Base-by-base conservation (phyloP, 257 asterid species). In the Solanum stenotomum region DNA sequence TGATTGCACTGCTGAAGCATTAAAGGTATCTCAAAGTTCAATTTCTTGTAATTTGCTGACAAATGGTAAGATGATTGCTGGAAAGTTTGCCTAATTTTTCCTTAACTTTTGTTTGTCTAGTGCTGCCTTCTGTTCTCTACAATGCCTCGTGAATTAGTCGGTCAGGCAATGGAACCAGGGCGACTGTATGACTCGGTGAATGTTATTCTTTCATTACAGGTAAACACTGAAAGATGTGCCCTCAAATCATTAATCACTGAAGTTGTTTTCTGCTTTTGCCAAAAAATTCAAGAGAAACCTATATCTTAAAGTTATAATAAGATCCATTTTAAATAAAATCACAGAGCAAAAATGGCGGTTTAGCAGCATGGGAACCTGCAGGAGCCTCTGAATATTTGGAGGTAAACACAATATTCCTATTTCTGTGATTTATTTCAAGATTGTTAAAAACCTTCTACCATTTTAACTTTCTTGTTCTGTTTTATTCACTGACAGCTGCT, bases 321-420 rank as follows among this genome's bases (percentile, higher is more conserved):
- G 74, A 15, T 84, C 52, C 72, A 61, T 27, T 49, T 70, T 13
- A 46, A 27, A 37, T 59, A 40, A 38, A 68, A 89, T 85, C 63
- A 35, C 96, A 96, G 98, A 96, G 98, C 87, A 93, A 96, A 90
- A 95, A 96, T 78, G 99, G 99, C 1, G 99, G 99, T 8, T 90
- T 96, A 75, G 89, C 98, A 85, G 98, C 98, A 65, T 96, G 99
- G 99, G 99, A 96, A 88, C 99, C 99, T n/a, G 98, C 98, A 67
- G 98, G 98, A 85, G 91, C 98, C 86, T 89, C 95, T 1, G 90
- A 93, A 14, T 96, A 98, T 98, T 88, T 96, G 70, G 99, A 96
- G 98, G 98, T 95, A n/a, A n/a, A n/a, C n/a, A n/a, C n/a, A n/a
- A n/a, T n/a, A n/a, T n/a, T n/a, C n/a, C n/a, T n/a, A n/a, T n/a